Evolutionary conservation across 495 filamentous ascomycete genomes (phyloP).

Genomic region (Annulohypoxylon bovei): DNA sequence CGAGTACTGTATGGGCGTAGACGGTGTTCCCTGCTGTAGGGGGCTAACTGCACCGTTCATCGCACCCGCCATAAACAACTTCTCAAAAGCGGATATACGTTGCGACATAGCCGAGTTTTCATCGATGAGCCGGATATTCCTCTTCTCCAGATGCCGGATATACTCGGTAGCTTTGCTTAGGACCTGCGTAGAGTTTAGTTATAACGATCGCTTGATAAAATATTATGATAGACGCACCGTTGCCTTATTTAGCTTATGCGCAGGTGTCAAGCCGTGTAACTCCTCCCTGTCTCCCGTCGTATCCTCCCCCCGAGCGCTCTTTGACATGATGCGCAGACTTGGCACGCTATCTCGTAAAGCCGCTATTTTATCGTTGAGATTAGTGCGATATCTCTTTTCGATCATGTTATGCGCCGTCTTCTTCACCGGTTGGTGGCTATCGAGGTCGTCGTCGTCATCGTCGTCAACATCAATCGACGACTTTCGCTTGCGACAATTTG

Average conservation of each 20-base stretch:
- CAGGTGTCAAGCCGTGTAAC: slow-evolving; percentile 77
- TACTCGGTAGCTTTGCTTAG: slow-evolving; percentile 96
- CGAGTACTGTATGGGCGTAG: slow-evolving; percentile 59
- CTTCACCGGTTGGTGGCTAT: slow-evolving; percentile 80
- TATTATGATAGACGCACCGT: slow-evolving; percentile 63
- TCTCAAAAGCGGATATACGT: slow-evolving; percentile 74
- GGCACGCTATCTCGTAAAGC: slow-evolving; percentile 90
- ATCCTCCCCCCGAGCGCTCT: slow-evolving; percentile 71
- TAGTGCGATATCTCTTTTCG: slow-evolving; percentile 94
- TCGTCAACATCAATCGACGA: slow-evolving; percentile 63
- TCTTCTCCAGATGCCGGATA: slow-evolving; percentile 90
- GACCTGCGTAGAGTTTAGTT: slow-evolving; percentile 56
- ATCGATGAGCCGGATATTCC: slow-evolving; percentile 80
- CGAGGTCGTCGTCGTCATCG: slow-evolving; percentile 60
- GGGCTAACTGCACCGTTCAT: slow-evolving; percentile 62
- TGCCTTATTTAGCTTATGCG: slow-evolving; percentile 95
- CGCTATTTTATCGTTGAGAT: slow-evolving; percentile 96
- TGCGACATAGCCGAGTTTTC: slow-evolving; percentile 81
- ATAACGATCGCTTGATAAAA: neutral
- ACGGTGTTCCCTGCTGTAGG: slow-evolving; percentile 51
- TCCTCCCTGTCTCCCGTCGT: slow-evolving; percentile 79
- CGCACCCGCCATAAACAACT: slow-evolving; percentile 69
- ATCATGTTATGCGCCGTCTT: slow-evolving; percentile 98
- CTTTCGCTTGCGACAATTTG: slow-evolving; percentile 69
- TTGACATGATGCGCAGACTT: slow-evolving; percentile 79